Base-by-base conservation (phyloP, 2,329 filamentous ascomycete species). In the Nannizzia gypsea region DNA sequence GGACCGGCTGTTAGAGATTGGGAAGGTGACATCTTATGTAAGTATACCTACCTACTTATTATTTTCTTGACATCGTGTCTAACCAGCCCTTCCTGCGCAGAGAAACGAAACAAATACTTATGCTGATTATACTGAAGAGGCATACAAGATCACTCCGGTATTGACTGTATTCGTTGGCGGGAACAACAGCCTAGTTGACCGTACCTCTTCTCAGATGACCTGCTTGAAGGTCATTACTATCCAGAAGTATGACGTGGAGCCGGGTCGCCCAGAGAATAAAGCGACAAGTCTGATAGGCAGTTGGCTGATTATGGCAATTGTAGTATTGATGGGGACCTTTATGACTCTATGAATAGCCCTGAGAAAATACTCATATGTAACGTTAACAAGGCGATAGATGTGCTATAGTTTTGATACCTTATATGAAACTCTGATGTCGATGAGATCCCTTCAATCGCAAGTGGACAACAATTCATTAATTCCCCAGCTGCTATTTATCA, bases 171-270 rank as follows among this genome's bases (percentile, higher is more conserved):
- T 64, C 17, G 26, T 55, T 3, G 22, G 46, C 1, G 36, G 46
- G 17, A 59, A 60, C 15, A 50, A 28, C 31, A 65, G 44, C 42
- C 31, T 60, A 13, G 59, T 64, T 3, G 36, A 63, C 36, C 22
- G 57, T n/a, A 58, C 63, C 44, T 60, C 59, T n/a, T 57, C 63
- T 2, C 60, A 63, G 56, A 54, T 65, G 22, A 64, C 63, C 13
- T 65, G 64, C 24, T 56, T 64, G 13, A 65, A 65, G 24, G 55
- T 62, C 5, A 60, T 65, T 17, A 63, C 55, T 17, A 28, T 8
- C 3, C 3, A 36, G 28, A 15, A 56, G 31, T 6, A 26, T 20
- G 22, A 3, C 11, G 22, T 13, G 8, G 34, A 57, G 15, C 48
- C 24, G n/a, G 15, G 17, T 3, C 26, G 6, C n/a, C n/a, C 26